Base-by-base conservation (phyloP, 441 rosid genomes). In the Kokia cookei region DNA sequence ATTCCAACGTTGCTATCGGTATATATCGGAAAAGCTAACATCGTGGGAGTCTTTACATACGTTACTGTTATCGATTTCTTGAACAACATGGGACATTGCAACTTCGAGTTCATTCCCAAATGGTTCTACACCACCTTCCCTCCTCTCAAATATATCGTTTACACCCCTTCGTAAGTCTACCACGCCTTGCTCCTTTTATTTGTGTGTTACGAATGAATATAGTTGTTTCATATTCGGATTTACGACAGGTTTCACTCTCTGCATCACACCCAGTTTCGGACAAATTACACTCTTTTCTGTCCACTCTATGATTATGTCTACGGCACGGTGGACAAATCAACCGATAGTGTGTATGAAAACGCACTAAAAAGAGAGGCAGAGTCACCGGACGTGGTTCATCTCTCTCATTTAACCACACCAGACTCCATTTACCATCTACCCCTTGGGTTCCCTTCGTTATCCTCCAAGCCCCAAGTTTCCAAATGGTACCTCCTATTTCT, bases 11-110 rank as follows among this genome's bases (percentile, higher is more conserved):
- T 37, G 22, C 66, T 78, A 7, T 58, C 79, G 6, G 0, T 82
- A 9, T 14, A 73, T 3, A 64, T 72, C 0, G 84, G 86, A 35
- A 87, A 57, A 2, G 64, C 77, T 1, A 89, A 90, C 0, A 26
- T 84, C 0, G 76, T 45, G 32, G 69, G 87, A 12, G 0, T 76
- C 0, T 0, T 27, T 5, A 64, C 75, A 13, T 92, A 92, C 72
- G 3, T 86, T 3, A 59, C 77, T 8, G 89, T 72, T 77, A 53
- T 90, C n/a, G 93, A 88, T 66, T 86, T 88, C 65, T 84, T 90
- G 92, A 88, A 92, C 88, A 84, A 90, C 68, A 66, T 87, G 90
- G 95, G 95, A 3, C 95, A 90, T 26, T 89, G 95, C 82, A 92
- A 90, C 84, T 90, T 89, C 50, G 89, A 88, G 83, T 48, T 86